Conservation (phyloP, 331 rosid genomes). For the Erythrophleum ivorense region DNA sequence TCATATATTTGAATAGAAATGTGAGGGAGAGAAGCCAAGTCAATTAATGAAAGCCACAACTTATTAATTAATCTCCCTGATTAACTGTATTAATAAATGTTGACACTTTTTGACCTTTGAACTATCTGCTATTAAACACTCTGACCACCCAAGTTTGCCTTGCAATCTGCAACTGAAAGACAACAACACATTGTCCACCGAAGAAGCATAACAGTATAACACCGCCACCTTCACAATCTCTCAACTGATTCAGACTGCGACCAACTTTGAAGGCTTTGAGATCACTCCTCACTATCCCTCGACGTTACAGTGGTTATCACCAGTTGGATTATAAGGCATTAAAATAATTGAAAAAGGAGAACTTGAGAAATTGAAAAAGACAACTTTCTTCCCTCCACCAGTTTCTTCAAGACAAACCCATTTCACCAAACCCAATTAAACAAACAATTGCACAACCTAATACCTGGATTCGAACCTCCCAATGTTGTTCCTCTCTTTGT, state of each 20-base stretch:
- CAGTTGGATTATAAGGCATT: slow-evolving; percentile 36
- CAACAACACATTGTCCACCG: slow-evolving; percentile 42
- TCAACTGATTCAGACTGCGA: slow-evolving; percentile 55
- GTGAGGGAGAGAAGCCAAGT: not conserved
- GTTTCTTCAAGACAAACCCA: slow-evolving; percentile 64
- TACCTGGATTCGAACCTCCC: slow-evolving; percentile 28
- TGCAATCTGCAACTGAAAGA: slow-evolving; percentile 45
- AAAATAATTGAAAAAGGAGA: not conserved
- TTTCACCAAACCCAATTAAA: slow-evolving; percentile 74
- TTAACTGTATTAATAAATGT: not conserved
- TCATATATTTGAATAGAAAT: not conserved
- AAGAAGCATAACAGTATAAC: slow-evolving; percentile 30
- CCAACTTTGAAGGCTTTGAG: slow-evolving; percentile 63
- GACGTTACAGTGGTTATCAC: slow-evolving; percentile 55
- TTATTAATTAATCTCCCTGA: not conserved
- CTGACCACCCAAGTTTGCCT: slow-evolving; percentile 34
- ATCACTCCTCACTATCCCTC: slow-evolving; percentile 59
- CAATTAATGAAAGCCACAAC: not conserved
- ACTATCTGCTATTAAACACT: not conserved
- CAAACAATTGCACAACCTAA: slow-evolving; percentile 36
- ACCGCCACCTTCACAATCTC: slow-evolving; percentile 43
- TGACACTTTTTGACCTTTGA: slow-evolving; percentile 4
- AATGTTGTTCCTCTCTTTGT: slow-evolving; percentile 43
- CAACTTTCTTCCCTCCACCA: slow-evolving; percentile 63
- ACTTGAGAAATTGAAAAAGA: slow-evolving; percentile 52